These are phyloP conservation scores for Tulasnella sp. DNA, from an alignment of 768 basidiomycete genomes.

Conservation along the genomic window DNA sequence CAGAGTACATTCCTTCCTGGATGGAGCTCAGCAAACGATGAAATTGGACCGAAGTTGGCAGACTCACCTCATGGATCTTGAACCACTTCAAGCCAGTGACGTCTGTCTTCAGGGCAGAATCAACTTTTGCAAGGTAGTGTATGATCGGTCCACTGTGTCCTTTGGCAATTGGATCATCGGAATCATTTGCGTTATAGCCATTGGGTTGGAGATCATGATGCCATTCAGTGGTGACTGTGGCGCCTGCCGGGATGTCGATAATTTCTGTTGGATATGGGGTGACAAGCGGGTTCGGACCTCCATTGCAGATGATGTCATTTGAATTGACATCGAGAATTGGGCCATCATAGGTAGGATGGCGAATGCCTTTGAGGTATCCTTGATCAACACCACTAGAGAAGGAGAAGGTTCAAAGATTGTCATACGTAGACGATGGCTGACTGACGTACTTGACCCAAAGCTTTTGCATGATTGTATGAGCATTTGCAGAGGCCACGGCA, in stretches of 20 bases:
- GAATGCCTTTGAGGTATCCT: neutral
- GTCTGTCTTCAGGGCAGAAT: constrained; percentile 14
- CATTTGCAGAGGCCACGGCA: constrained; percentile 3
- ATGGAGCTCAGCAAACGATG: neutral
- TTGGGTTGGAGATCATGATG: constrained; percentile 38
- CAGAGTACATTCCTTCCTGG: no score
- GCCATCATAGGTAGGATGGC: constrained; percentile 25
- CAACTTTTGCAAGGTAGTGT: constrained; percentile 36
- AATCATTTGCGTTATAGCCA: constrained; percentile 30
- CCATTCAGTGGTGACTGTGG: constrained; percentile 41
- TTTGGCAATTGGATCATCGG: constrained; percentile 33
- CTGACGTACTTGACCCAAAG: constrained; percentile 4
- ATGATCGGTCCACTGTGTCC: constrained; percentile 41
- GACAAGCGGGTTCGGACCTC: constrained; percentile 39
- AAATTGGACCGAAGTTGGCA: constrained; percentile 21
- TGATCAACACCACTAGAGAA: neutral
- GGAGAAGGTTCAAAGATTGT: no score
- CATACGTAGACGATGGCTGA: no score
- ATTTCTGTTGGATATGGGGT: constrained; percentile 25
- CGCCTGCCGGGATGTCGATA: constrained; percentile 40
- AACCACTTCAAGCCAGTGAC: constrained; percentile 31
- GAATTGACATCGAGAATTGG: constrained; percentile 46
- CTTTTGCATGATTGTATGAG: constrained; percentile 11
- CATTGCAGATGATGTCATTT: constrained; percentile 45
- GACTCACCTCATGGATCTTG: constrained; percentile 36